phyloP scores from a whole-genome alignment of 73 alveolate species.

The Paramecium octaurelia region DNA sequence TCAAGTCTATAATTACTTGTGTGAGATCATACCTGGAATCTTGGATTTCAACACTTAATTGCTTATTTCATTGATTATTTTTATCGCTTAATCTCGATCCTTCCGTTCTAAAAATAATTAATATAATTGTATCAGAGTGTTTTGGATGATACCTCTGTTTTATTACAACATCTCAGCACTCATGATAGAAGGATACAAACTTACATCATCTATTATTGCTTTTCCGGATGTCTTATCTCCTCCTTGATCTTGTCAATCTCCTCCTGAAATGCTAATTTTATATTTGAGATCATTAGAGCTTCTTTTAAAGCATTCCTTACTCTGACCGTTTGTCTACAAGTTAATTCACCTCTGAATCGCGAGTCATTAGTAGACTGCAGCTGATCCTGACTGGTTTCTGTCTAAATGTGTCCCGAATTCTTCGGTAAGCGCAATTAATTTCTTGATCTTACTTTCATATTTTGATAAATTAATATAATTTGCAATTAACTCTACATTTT shows the following conservation, averaged over 20 bases:
- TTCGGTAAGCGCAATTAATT: neutral
- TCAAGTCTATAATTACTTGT: neutral
- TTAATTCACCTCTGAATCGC: neutral
- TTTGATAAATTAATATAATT: neutral
- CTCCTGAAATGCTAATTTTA: neutral
- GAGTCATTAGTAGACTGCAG: neutral
- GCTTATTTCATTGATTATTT: neutral
- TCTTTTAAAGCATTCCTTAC: neutral
- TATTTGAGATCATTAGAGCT: neutral
- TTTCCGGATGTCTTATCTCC: neutral
- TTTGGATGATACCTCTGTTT: neutral
- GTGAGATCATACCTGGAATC: neutral
- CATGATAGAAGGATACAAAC: neutral
- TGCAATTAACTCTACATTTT: neutral
- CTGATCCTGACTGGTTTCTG: neutral
- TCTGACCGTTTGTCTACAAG: neutral
- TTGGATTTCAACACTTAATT: neutral
- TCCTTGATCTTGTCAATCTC: neutral
- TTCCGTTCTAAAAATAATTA: neutral
- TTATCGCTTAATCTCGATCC: neutral
- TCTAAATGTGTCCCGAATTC: neutral
- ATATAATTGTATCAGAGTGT: neutral
- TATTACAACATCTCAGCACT: neutral
- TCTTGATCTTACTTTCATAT: neutral
- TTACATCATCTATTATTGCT: neutral